A percentile compares a stretch with the other conserved stretches of the same genome.
phyloP scores from a whole-genome alignment of 1,139 yeast species.

The Blastobotrys illinoisensis region DNA sequence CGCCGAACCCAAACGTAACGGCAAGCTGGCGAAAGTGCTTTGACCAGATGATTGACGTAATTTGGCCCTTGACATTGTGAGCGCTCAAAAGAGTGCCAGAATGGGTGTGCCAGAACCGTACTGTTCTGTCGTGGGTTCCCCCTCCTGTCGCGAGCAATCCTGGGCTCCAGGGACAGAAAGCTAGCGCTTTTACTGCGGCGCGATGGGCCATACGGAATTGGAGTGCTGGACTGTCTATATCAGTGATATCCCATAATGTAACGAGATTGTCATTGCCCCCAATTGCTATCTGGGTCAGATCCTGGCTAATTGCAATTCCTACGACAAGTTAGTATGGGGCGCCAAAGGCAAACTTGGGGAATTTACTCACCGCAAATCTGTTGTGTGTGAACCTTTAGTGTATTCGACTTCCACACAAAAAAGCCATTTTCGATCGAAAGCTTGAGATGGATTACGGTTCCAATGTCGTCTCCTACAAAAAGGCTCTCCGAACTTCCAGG shows the following conservation, averaged over 20 bases:
- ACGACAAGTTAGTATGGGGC: slow-evolving; percentile 17
- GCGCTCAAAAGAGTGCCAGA: slow-evolving; percentile 64
- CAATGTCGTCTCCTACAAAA: slow-evolving; percentile 65
- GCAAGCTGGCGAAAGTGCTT: slow-evolving; percentile 53
- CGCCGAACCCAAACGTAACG: slow-evolving; percentile 79
- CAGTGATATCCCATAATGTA: slow-evolving; percentile 28
- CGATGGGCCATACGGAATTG: slow-evolving; percentile 28
- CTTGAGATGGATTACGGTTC: slow-evolving; percentile 48
- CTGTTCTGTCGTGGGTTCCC: slow-evolving; percentile 77
- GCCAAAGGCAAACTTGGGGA: neutral
- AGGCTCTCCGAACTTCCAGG: slow-evolving; percentile 39
- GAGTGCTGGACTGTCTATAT: slow-evolving; percentile 15
- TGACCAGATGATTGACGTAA: slow-evolving; percentile 80
- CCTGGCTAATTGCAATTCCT: slow-evolving; percentile 30
- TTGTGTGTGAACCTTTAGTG: slow-evolving; percentile 21
- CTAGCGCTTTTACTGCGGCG: slow-evolving; percentile 53
- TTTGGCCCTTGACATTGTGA: slow-evolving; percentile 59
- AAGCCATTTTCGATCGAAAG: slow-evolving; percentile 21
- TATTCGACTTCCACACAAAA: slow-evolving; percentile 1
- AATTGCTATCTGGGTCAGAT: slow-evolving; percentile 27
- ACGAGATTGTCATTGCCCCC: slow-evolving; percentile 33
- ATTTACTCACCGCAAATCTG: slow-evolving; percentile 26
- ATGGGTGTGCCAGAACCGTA: slow-evolving; percentile 73
- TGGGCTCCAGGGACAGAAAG: slow-evolving; percentile 66
- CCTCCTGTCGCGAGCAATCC: slow-evolving; percentile 74